Conservation (phyloP, 1,284 basidiomycete genomes). For the Sporisorium iseilematis-ciliati region DNA sequence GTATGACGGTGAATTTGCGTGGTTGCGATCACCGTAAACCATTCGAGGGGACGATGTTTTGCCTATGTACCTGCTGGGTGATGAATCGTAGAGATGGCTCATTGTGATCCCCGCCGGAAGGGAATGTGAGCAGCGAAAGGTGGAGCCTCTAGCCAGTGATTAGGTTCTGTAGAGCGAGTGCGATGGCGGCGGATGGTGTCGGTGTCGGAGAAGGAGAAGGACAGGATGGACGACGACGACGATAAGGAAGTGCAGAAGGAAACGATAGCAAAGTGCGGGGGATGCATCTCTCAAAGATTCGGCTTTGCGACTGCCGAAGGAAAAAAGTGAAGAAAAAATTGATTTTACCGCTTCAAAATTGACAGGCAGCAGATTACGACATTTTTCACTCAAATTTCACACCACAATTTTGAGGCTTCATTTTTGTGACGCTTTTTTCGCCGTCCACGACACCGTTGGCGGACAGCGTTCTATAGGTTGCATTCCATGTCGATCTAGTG, state of each 20-base stretch:
- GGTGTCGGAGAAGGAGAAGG: too few species aligned
- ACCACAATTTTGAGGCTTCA: neutral
- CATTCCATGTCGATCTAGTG: neutral
- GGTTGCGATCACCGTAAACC: slow-evolving; percentile 12
- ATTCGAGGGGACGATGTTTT: slow-evolving; percentile 12
- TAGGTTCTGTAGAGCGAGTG: neutral
- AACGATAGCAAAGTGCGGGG: too few species aligned
- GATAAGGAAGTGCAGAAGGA: too few species aligned
- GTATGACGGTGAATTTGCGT: slow-evolving; percentile 12
- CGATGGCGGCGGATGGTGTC: neutral
- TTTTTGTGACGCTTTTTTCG: neutral
- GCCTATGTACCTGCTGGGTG: neutral
- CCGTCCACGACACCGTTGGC: neutral
- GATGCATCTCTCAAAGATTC: too few species aligned
- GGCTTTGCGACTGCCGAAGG: too few species aligned
- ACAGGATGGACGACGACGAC: too few species aligned
- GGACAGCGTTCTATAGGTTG: neutral
- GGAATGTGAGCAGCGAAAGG: too few species aligned
- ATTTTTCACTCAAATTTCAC: too few species aligned
- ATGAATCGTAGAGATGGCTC: slow-evolving; percentile 17
- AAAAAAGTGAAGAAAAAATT: too few species aligned
- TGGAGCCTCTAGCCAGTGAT: neutral
- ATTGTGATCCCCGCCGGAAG: slow-evolving; percentile 1
- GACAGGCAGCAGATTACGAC: too few species aligned
- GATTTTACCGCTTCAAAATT: too few species aligned